A percentile compares a stretch with the other conserved stretches of the same genome.
These are phyloP conservation scores for Zelonia costaricensis DNA, from an alignment of 208 protist species.

Conservation along the genomic window DNA sequence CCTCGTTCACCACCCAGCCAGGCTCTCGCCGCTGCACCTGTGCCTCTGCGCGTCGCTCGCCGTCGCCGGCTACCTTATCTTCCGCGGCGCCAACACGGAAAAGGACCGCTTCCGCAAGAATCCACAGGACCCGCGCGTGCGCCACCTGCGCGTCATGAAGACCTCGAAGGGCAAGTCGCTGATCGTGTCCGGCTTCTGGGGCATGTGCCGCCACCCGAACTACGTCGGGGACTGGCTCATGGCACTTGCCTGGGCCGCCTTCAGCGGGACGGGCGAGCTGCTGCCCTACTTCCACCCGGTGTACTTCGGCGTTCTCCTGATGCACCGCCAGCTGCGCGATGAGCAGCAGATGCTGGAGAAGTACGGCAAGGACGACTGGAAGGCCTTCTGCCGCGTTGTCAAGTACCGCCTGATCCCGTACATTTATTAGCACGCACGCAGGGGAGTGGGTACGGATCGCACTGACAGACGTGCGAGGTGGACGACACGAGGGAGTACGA, in stretches of 20 bases:
- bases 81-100: constrained; percentile 84
- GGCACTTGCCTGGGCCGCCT: constrained; percentile 65
- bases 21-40: constrained; percentile 44
- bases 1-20: constrained; percentile 63
- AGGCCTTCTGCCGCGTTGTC: constrained; percentile 90
- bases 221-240: constrained; percentile 96
- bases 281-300: constrained; percentile 95
- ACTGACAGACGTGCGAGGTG: too few species aligned
- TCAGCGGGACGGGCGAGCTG: constrained; percentile 57
- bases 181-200: constrained; percentile 96
- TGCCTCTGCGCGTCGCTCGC: constrained; percentile 41
- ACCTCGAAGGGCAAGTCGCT: constrained; percentile 86
- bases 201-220: constrained; percentile 96
- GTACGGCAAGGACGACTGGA: constrained; percentile 92
- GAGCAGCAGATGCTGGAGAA: constrained; percentile 91
- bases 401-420: constrained; percentile 91
- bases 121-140: constrained; percentile 59
- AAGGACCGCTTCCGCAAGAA: constrained; percentile 87
- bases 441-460: too few species aligned
- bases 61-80: constrained; percentile 76
- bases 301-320: constrained; percentile 93
- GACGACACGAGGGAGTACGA: not conserved
- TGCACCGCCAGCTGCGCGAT: constrained; percentile 94
- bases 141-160: constrained; percentile 76
- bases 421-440: constrained; percentile 80